A percentile compares a stretch with the other conserved stretches of the same genome.
phyloP scores from a whole-genome alignment of 2,329 filamentous ascomycete genomes.

The Claviceps lovelessii region DNA sequence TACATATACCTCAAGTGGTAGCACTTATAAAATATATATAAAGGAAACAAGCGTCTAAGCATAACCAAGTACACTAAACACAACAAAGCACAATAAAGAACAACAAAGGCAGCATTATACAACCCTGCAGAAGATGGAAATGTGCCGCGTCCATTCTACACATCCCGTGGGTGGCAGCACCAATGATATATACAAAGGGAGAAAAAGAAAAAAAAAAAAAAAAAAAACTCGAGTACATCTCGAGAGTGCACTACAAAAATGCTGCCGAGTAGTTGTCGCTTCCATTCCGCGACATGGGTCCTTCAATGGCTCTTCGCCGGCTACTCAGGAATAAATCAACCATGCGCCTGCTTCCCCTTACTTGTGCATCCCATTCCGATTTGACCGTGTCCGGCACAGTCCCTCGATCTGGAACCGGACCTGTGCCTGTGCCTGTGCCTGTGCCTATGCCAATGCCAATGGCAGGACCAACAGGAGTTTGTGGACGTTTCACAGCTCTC shows the following conservation, averaged over 20 bases:
- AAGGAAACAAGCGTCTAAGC: too few species aligned
- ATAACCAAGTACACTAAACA: too few species aligned
- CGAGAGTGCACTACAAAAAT: slow-evolving; percentile 15
- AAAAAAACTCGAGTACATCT: neutral
- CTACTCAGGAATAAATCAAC: slow-evolving; percentile 40
- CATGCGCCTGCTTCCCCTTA: slow-evolving; percentile 34
- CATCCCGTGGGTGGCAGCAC: neutral
- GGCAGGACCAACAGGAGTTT: neutral
- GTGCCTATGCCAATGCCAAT: neutral
- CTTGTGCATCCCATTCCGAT: slow-evolving; percentile 18
- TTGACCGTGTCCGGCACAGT: neutral
- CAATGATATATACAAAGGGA: neutral
- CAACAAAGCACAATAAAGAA: too few species aligned
- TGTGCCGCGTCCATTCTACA: neutral
- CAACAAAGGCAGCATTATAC: too few species aligned
- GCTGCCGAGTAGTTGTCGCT: slow-evolving; percentile 16
- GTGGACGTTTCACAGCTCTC: neutral
- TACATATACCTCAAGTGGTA: too few species aligned
- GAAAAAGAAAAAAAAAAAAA: neutral
- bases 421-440: neutral
- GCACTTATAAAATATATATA: too few species aligned
- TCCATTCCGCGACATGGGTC: slow-evolving; percentile 14
- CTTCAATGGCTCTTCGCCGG: slow-evolving; percentile 27
- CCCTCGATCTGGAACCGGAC: neutral
- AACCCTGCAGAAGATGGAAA: too few species aligned